These are phyloP conservation scores for Penicillium oxalicum DNA, from an alignment of 2,329 filamentous ascomycete genomes.

Conservation along the genomic window DNA sequence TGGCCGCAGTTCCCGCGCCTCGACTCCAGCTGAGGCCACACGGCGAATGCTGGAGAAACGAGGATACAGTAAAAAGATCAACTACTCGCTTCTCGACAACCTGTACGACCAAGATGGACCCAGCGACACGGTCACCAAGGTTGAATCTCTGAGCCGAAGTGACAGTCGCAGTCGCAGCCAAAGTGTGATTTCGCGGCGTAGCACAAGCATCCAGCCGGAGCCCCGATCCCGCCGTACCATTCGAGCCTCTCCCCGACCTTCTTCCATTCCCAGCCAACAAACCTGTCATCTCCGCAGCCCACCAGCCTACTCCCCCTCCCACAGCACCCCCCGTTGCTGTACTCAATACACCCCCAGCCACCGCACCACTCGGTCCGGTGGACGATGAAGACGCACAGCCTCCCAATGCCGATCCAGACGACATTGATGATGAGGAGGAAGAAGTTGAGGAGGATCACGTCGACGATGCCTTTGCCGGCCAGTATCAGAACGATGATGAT, in stretches of 20 bases:
- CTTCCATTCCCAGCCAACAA: conserved; percentile 7
- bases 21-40: conserved; percentile 63
- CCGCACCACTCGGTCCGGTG: conserved; percentile 19
- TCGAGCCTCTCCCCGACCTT: conserved; percentile 13
- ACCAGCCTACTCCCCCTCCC: conserved; percentile 13
- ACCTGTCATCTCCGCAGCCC: background rate
- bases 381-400: conserved; percentile 4
- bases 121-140: conserved; percentile 23
- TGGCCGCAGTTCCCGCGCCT: conserved; percentile 60
- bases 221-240: conserved; percentile 4
- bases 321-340: conserved; percentile 1
- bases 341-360: background rate
- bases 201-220: conserved; percentile 18
- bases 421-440: conserved; percentile 28
- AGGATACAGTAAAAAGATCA: conserved; percentile 67
- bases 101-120: conserved; percentile 35
- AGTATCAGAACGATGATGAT: conserved; percentile 16
- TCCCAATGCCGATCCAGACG: conserved; percentile 19
- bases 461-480: conserved; percentile 33
- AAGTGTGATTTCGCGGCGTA: conserved; percentile 21
- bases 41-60: conserved; percentile 62
- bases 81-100: conserved; percentile 49
- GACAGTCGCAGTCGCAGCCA: conserved; percentile 32
- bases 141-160: conserved; percentile 26
- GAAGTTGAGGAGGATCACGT: conserved; percentile 25